These are phyloP conservation scores for Rhizopogon rudus DNA, from an alignment of 768 basidiomycete species.

Conservation along the genomic window DNA sequence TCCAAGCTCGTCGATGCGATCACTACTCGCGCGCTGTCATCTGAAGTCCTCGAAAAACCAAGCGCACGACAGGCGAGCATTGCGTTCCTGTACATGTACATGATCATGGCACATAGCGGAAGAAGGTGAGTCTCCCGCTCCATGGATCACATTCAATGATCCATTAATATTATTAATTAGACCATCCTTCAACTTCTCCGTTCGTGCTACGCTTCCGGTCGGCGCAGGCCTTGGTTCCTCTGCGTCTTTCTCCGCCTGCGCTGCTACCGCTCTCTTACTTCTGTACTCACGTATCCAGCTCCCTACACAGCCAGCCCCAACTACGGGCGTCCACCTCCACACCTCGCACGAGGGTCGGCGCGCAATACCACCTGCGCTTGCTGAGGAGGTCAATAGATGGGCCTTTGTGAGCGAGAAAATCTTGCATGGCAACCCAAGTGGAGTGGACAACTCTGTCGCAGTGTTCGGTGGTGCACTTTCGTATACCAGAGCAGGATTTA, in stretches of 20 bases:
- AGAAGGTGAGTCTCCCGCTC: constrained; percentile 44
- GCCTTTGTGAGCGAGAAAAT: constrained; percentile 96
- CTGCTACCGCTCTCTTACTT: constrained; percentile 75
- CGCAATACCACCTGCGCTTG: constrained; percentile 55
- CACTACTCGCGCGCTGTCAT: constrained; percentile 37
- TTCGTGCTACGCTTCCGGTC: constrained; percentile 87
- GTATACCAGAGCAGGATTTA: constrained; percentile 80
- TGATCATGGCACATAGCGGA: constrained; percentile 56
- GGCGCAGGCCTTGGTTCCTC: constrained; percentile 97
- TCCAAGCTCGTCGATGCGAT: constrained; percentile 70
- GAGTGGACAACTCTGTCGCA: constrained; percentile 93
- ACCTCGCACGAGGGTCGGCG: constrained; percentile 61
- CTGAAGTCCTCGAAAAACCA: constrained; percentile 22
- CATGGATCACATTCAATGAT: constrained; percentile 8
- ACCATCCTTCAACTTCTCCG: constrained; percentile 72
- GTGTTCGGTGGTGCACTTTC: constrained; percentile 90
- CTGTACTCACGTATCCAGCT: constrained; percentile 63
- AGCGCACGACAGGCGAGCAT: constrained; percentile 47
- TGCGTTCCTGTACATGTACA: constrained; percentile 92
- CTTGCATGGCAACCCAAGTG: constrained; percentile 94
- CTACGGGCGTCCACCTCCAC: constrained; percentile 49
- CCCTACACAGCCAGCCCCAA: constrained; percentile 45
- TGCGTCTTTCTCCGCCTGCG: constrained; percentile 89
- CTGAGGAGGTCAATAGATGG: constrained; percentile 86
- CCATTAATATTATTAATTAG: constrained; percentile 31